Evolutionary conservation across 2,329 filamentous ascomycete genomes (phyloP), one percentile per base, ranked within the genome.

Genomic region (Neofusicoccum parvum): DNA sequence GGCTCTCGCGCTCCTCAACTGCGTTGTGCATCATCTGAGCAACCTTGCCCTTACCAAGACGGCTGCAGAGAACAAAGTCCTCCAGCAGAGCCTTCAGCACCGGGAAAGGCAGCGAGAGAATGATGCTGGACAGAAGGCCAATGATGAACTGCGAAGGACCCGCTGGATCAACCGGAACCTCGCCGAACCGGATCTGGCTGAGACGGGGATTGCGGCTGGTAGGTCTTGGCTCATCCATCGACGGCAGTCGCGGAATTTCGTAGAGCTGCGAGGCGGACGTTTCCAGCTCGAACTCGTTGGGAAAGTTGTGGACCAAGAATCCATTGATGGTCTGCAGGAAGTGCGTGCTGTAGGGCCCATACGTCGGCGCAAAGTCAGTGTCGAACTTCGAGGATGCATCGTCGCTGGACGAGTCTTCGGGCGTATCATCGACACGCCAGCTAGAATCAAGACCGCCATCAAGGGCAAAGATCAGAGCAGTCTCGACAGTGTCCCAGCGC

Each of bases 151-250:
- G 76, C 11, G 76, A 71, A 45, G 77, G 74, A 36, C 73, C 70
- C 11, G 81, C 78, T 39, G 82, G 77, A 32, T 79, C 79, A 2
- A 73, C 70, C 2, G 86, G 80, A 20, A 89, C 79, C 69, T 92
- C 89, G n/a, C 90, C 90, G 71, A 92, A 92, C 67, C 88, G 86
- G 62, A 92, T 91, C 67, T 83, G 84, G 67, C 84, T 85, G 11
- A 90, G 79, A 32, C 87, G 85, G 45, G 83, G 82, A 59, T 86
- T 80, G 60, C 80, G 79, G 3, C 74, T 72, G 11, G 76, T 72
- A 5, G 76, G 70, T 27, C 75, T 74, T 65, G 75, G 71, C 20
- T 79, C 72, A n/a, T 72, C 65, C 17, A 79, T 56, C 23, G 69
- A 69, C 2, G 82, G 82, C 3, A 86, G 76, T 32, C 82, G 76